phyloP scores from a whole-genome alignment of 2,329 filamentous ascomycete genomes.

The Xylariomycetidae sp. region DNA sequence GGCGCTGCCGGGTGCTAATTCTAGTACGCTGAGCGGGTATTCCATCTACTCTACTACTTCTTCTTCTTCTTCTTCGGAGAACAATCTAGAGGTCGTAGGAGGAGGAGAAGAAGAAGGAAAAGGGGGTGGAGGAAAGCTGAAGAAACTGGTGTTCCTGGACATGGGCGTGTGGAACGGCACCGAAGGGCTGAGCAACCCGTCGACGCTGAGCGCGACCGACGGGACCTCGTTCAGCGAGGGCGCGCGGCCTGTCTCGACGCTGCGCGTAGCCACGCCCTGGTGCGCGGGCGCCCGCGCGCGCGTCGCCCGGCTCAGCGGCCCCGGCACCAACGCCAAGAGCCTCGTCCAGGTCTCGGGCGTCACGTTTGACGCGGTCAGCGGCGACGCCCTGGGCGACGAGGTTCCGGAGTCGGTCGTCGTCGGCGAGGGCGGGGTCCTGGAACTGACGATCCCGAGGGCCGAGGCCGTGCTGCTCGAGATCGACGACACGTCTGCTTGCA shows the following conservation, averaged over 20 bases:
- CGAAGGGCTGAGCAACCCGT: conserved; percentile 28
- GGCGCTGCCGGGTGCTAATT: conserved; percentile 28
- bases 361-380: conserved; percentile 24
- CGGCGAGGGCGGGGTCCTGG: conserved; percentile 20
- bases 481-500: no score
- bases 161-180: conserved; percentile 34
- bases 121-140: conserved; percentile 7
- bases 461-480: conserved; percentile 28
- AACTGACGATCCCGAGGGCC: conserved; percentile 20
- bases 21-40: conserved; percentile 29
- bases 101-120: neutral
- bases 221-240: conserved; percentile 25
- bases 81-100: conserved; percentile 5
- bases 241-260: conserved; percentile 18
- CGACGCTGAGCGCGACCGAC: conserved; percentile 26
- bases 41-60: no score
- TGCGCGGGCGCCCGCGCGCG: conserved; percentile 14
- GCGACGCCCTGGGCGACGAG: conserved; percentile 15
- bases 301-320: conserved; percentile 23
- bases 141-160: conserved; percentile 30
- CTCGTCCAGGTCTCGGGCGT: conserved; percentile 26
- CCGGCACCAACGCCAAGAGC: conserved; percentile 32
- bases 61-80: no score
- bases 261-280: conserved; percentile 27
- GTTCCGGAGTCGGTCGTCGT: conserved; percentile 20